Evolutionary conservation across 495 filamentous ascomycete species (phyloP).

Genomic region (Talaromyces adpressus): DNA sequence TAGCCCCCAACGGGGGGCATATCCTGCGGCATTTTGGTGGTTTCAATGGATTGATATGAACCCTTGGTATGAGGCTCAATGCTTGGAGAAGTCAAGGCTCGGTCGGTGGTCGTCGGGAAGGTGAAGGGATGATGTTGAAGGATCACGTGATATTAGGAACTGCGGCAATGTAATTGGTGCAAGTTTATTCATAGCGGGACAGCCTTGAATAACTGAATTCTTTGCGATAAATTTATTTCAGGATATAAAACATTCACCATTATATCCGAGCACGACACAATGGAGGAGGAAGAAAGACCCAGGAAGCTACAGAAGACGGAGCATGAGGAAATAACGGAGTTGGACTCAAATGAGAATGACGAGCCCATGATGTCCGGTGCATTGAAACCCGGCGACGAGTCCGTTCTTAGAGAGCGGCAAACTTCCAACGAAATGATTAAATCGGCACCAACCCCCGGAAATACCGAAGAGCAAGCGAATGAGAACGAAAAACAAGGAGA

Average conservation of each 20-base stretch:
- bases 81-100: constrained; percentile 3
- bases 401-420: not conserved
- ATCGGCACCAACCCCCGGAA: not conserved
- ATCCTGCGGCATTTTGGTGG: constrained; percentile 59
- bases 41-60: constrained; percentile 4
- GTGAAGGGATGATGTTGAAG: constrained; percentile 21
- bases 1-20: constrained; percentile 94
- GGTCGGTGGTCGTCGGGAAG: constrained; percentile 16
- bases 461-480: not conserved
- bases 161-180: not conserved
- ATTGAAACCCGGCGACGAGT: not conserved
- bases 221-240: constrained; percentile 1
- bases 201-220: constrained; percentile 12
- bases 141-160: constrained; percentile 24
- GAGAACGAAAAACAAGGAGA: constrained; percentile 9
- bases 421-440: not conserved
- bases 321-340: constrained; percentile 15
- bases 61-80: not conserved
- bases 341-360: constrained; percentile 16
- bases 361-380: constrained; percentile 4
- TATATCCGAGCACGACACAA: constrained; percentile 14
- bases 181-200: not conserved
- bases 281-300: constrained; percentile 49
- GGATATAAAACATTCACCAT: not conserved
- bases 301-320: constrained; percentile 44